phyloP scores from a whole-genome alignment of 768 basidiomycete genomes.

The Lactifluus echinatus region DNA sequence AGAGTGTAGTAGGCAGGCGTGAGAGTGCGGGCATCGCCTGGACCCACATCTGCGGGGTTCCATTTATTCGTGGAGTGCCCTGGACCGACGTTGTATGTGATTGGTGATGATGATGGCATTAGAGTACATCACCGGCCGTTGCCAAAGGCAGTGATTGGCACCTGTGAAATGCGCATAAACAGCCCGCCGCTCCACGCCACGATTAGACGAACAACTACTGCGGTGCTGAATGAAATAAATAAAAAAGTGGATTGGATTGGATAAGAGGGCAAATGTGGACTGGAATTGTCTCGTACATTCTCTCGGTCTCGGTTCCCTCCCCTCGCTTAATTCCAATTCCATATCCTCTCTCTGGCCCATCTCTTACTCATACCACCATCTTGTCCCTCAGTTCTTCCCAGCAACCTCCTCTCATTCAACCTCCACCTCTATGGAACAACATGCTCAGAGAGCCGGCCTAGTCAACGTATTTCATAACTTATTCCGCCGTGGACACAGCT shows the following conservation, averaged over 20 bases:
- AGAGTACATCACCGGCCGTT: background rate
- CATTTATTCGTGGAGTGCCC: too few relatives aligned
- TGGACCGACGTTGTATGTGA: too few relatives aligned
- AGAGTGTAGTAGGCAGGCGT: conserved; percentile 6
- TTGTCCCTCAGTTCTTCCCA: background rate
- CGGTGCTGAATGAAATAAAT: too few relatives aligned
- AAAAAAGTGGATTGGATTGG: too few relatives aligned
- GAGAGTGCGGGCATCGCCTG: background rate
- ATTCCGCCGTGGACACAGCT: conserved; percentile 6
- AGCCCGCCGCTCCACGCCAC: too few relatives aligned
- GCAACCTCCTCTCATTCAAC: background rate
- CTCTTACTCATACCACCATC: background rate
- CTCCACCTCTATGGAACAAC: conserved; percentile 1
- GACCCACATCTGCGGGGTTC: too few relatives aligned
- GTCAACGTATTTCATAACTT: background rate
- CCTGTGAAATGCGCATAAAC: too few relatives aligned
- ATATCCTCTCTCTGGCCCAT: background rate
- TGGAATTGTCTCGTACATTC: background rate
- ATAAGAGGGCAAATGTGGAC: too few relatives aligned
- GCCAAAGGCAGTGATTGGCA: background rate
- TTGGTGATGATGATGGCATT: too few relatives aligned
- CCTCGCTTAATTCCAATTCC: background rate
- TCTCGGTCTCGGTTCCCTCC: background rate
- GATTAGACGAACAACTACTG: too few relatives aligned
- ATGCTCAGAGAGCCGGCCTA: background rate